Percentiles rank a stretch among this genome's conserved stretches.
These are phyloP conservation scores for Pythium inflatum DNA, from an alignment of 352 stramenopile genomes.

Conservation along the genomic window DNA sequence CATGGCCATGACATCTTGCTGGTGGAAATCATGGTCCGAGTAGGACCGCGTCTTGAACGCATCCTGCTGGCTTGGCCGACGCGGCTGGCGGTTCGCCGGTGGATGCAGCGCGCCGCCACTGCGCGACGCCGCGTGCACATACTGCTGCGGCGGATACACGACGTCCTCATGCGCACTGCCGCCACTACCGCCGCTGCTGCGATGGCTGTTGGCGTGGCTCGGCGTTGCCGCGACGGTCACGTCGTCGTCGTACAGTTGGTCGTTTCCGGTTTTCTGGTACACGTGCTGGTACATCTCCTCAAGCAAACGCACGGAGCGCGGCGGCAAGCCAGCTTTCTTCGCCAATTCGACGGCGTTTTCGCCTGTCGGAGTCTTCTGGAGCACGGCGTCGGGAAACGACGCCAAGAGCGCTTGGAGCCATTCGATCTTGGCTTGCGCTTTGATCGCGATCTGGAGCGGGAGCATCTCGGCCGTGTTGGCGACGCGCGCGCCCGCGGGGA, in stretches of 20 bases:
- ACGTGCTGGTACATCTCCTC: slow-evolving; percentile 91
- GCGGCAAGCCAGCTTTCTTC: slow-evolving; percentile 55
- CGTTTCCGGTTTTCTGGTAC: slow-evolving; percentile 62
- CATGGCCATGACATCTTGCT: slow-evolving; percentile 21
- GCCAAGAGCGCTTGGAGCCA: slow-evolving; percentile 85
- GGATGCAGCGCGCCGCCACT: no score
- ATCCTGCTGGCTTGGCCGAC: slow-evolving; percentile 45
- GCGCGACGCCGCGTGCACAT: no score
- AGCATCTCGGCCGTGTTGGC: slow-evolving; percentile 86
- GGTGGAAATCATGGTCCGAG: slow-evolving; percentile 60
- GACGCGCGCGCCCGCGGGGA: slow-evolving; percentile 60
- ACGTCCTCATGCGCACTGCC: background rate
- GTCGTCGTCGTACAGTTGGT: slow-evolving; percentile 61
- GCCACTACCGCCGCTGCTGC: background rate
- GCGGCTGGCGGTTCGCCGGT: no score
- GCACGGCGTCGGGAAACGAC: slow-evolving; percentile 79
- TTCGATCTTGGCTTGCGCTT: slow-evolving; percentile 85
- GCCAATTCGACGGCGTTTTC: slow-evolving; percentile 82
- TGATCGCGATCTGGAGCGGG: slow-evolving; percentile 87
- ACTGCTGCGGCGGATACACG: background rate
- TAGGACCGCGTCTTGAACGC: slow-evolving; percentile 62
- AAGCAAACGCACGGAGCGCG: slow-evolving; percentile 71
- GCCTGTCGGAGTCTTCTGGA: slow-evolving; percentile 71
- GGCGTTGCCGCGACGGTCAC: background rate
- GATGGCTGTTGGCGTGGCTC: background rate